These are phyloP conservation scores for Candida tunisiensis DNA, from an alignment of 1,139 yeast genomes.

Conservation along the genomic window DNA sequence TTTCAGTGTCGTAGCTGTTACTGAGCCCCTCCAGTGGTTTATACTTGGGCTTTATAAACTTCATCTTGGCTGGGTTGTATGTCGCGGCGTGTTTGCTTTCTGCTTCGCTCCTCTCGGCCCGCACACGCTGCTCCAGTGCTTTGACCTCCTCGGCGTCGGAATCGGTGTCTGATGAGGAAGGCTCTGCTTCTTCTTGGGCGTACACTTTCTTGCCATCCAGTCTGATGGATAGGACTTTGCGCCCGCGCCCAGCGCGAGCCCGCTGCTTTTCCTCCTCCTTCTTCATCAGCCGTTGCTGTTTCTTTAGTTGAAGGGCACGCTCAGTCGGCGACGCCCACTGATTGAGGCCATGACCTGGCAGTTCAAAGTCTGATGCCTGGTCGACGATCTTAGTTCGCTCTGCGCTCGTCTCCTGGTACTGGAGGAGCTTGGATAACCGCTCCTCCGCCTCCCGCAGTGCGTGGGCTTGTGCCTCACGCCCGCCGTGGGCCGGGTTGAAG, in stretches of 20 bases:
- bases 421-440: constrained; percentile 51
- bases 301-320: constrained; percentile 64
- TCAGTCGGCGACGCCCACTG: constrained; percentile 86
- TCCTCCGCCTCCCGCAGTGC: constrained; percentile 49
- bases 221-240: constrained; percentile 58
- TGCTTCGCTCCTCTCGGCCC: constrained; percentile 4
- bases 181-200: constrained; percentile 17
- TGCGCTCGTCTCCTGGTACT: constrained; percentile 74
- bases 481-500: constrained; percentile 6
- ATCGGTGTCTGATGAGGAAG: constrained; percentile 5
- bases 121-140: constrained; percentile 5
- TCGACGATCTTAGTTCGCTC: constrained; percentile 88
- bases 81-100: constrained; percentile 8
- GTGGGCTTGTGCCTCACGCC: constrained; percentile 11
- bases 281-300: constrained; percentile 59
- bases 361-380: constrained; percentile 78
- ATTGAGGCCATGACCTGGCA: constrained; percentile 30
- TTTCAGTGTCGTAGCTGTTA: no score
- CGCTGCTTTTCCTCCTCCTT: constrained; percentile 42
- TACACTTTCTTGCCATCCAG: constrained; percentile 67
- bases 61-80: constrained; percentile 13
- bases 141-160: constrained; percentile 10
- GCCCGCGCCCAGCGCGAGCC: constrained; percentile 54
- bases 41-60: constrained; percentile 17
- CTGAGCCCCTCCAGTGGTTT: no score